Conservation (phyloP, 495 filamentous ascomycete species). For the Neurospora tetrasperma region DNA sequence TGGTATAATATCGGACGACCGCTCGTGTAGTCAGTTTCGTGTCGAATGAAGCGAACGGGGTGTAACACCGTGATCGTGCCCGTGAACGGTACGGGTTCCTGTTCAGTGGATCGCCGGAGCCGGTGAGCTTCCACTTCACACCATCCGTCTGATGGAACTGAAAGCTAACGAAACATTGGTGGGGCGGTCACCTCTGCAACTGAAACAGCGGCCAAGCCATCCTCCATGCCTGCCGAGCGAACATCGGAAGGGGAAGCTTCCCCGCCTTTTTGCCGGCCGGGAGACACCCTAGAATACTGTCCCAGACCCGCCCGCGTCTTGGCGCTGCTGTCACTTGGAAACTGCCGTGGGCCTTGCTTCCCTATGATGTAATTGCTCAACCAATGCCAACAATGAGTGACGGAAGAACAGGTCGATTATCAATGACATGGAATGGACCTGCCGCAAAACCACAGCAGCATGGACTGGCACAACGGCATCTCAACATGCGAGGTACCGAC, state of each 20-base stretch:
- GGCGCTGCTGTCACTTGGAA: not conserved
- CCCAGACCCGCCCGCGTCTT: not conserved
- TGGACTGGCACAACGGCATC: not conserved
- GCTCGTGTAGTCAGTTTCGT: not conserved
- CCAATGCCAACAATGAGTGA: not conserved
- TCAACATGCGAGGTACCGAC: not conserved
- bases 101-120: not conserved
- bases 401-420: not conserved
- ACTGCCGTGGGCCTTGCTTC: not conserved
- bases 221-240: not conserved
- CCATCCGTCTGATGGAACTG: not conserved
- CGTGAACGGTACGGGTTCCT: not conserved
- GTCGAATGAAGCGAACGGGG: not conserved
- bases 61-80: not conserved
- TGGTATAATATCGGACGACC: not conserved
- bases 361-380: not conserved
- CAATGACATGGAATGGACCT: not conserved
- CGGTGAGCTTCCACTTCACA: not conserved
- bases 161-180: not conserved
- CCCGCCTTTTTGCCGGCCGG: not conserved
- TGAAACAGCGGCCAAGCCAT: not conserved
- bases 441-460: not conserved
- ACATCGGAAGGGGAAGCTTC: not conserved
- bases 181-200: not conserved
- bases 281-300: not conserved